phyloP scores from a whole-genome alignment of 192 early-diverging fungal genomes.

The Podila epigama region DNA sequence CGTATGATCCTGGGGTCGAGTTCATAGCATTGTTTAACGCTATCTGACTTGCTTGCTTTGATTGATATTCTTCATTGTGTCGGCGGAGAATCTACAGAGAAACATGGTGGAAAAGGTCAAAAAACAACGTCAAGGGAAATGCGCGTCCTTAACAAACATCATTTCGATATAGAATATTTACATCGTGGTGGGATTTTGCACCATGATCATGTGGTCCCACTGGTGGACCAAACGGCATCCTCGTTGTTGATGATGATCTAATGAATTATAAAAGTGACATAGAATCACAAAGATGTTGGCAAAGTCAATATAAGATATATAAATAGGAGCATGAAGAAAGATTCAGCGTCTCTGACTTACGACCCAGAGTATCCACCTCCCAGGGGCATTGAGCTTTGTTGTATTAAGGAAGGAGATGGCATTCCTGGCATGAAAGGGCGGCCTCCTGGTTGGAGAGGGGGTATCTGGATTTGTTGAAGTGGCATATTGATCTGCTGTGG shows the following conservation, averaged over 20 bases:
- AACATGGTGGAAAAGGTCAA: no score
- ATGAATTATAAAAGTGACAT: no score
- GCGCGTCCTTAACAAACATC: not conserved
- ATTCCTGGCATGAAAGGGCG: constrained; percentile 35
- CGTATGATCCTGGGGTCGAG: no score
- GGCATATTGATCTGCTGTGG: constrained; percentile 12
- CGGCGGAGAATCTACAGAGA: no score
- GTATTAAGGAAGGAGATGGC: constrained; percentile 38
- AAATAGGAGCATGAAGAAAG: not conserved
- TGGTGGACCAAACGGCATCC: constrained; percentile 37
- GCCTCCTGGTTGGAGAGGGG: constrained; percentile 4
- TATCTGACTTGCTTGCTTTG: no score
- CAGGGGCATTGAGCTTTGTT: constrained; percentile 19
- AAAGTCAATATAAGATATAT: not conserved
- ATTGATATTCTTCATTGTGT: no score
- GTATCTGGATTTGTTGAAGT: constrained; percentile 37
- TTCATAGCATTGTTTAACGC: no score
- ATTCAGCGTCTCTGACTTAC: constrained; percentile 1
- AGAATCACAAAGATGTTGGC: not conserved
- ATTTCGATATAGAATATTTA: constrained; percentile 2
- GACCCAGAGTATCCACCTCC: constrained; percentile 19
- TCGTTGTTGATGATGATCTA: constrained; percentile 4
- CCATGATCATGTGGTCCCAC: constrained; percentile 21
- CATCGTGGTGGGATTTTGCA: constrained; percentile 42
- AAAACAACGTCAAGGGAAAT: not conserved